Percentiles rank a stretch among this genome's conserved stretches.
Conservation (phyloP, 495 filamentous ascomycete species). For the Cercophora newfieldiana region DNA sequence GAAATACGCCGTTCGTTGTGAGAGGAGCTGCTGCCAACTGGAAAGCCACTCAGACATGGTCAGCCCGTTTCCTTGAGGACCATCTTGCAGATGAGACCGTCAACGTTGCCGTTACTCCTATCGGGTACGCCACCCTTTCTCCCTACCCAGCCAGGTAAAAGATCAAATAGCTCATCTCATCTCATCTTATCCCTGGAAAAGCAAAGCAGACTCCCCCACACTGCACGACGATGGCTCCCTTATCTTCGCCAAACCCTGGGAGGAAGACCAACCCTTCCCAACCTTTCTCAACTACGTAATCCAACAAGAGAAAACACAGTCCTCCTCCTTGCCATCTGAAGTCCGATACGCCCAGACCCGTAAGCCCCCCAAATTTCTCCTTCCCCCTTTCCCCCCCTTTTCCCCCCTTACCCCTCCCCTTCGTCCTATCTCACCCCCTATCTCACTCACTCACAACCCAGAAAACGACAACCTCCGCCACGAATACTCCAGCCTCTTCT, state of each 20-base stretch:
- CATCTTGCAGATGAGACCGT: constrained; percentile 53
- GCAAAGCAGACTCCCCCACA: constrained; percentile 63
- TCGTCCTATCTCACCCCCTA: background rate
- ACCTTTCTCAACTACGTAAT: constrained; percentile 50
- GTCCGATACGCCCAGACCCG: constrained; percentile 58
- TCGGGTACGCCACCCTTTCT: constrained; percentile 51
- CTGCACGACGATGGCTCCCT: constrained; percentile 32
- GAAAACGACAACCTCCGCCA: constrained; percentile 75
- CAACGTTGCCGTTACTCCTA: constrained; percentile 70
- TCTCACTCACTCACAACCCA: too few relatives aligned
- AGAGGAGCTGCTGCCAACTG: constrained; percentile 57
- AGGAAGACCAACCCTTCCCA: constrained; percentile 51
- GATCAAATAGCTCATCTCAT: background rate
- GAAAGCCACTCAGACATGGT: constrained; percentile 62
- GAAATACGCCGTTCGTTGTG: constrained; percentile 70
- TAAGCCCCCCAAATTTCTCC: constrained; percentile 19
- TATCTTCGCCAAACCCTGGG: constrained; percentile 57
- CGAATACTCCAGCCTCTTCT: constrained; percentile 62
- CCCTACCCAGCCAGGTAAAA: background rate
- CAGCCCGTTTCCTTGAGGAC: constrained; percentile 52
- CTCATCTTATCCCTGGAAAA: constrained; percentile 20
- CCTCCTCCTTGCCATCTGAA: constrained; percentile 30
- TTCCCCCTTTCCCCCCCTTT: background rate
- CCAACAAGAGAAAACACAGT: constrained; percentile 35
- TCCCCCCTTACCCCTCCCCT: background rate